These are phyloP conservation scores for Ustilago nuda DNA, from an alignment of 1,284 basidiomycete species.

Conservation along the genomic window DNA sequence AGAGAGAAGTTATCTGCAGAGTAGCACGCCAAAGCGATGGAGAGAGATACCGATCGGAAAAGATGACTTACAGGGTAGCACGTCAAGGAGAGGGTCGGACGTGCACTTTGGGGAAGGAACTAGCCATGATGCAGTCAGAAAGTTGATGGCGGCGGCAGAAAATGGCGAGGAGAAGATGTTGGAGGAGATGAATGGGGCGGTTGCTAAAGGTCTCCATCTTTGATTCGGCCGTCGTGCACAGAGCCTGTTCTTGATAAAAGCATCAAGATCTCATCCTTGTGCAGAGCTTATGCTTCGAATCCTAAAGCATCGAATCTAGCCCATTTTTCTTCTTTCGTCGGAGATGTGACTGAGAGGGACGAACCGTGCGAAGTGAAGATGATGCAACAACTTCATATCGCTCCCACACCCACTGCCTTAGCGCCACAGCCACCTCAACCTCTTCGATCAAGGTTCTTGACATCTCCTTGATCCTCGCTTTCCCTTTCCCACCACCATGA, in stretches of 20 bases:
- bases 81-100: background rate
- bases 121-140: background rate
- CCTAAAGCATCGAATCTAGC: background rate
- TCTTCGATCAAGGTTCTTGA: background rate
- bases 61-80: background rate
- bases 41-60: background rate
- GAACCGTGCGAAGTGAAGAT: background rate
- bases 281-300: background rate
- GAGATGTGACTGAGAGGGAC: background rate
- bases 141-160: background rate
- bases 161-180: background rate
- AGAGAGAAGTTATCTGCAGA: too few species aligned
- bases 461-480: background rate
- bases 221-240: background rate
- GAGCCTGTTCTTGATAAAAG: too few species aligned
- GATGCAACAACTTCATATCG: background rate
- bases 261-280: background rate
- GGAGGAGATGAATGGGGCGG: background rate
- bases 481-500: background rate
- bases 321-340: background rate
- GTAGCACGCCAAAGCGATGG: too few species aligned
- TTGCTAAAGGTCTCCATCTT: background rate
- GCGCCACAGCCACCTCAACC: background rate
- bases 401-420: slow-evolving; percentile 1
- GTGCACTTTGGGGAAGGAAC: background rate